Percentiles rank a stretch among this genome's conserved stretches.
phyloP scores from a whole-genome alignment of 331 rosid genomes.

The Acacia concinna region DNA sequence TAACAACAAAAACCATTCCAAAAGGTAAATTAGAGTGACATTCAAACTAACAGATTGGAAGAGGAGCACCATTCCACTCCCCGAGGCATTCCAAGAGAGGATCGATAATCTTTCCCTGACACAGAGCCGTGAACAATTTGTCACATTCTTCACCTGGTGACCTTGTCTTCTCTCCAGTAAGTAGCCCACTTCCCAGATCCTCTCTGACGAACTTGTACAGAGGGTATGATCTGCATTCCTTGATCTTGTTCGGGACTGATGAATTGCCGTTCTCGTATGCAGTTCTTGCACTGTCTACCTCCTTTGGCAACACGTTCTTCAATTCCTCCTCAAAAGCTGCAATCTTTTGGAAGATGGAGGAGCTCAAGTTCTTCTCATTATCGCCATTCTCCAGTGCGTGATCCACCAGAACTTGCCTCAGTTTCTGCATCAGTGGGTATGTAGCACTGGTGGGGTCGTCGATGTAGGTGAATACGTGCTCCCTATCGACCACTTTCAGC shows the following conservation, averaged over 20 bases:
- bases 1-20: conserved; percentile 8
- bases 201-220: conserved; percentile 77
- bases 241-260: conserved; percentile 55
- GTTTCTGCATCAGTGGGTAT: conserved; percentile 80
- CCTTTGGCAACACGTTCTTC: conserved; percentile 61
- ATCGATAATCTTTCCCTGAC: conserved; percentile 75
- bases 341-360: conserved; percentile 84
- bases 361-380: conserved; percentile 49
- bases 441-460: conserved; percentile 77
- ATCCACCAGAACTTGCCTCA: conserved; percentile 75
- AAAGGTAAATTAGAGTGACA: not conserved
- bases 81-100: conserved; percentile 73
- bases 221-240: conserved; percentile 79
- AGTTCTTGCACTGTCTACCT: conserved; percentile 61
- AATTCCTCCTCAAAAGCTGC: conserved; percentile 70
- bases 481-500: conserved; percentile 73
- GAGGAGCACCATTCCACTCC: conserved; percentile 91
- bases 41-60: conserved; percentile 58
- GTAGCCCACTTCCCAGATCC: conserved; percentile 55
- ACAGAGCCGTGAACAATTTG: conserved; percentile 65
- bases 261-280: conserved; percentile 55
- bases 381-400: conserved; percentile 68
- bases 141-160: conserved; percentile 89
- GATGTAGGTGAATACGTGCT: conserved; percentile 58
- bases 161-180: conserved; percentile 60